phyloP scores from a whole-genome alignment of 192 early-diverging fungal genomes.

The Backusella tarrabulga region DNA sequence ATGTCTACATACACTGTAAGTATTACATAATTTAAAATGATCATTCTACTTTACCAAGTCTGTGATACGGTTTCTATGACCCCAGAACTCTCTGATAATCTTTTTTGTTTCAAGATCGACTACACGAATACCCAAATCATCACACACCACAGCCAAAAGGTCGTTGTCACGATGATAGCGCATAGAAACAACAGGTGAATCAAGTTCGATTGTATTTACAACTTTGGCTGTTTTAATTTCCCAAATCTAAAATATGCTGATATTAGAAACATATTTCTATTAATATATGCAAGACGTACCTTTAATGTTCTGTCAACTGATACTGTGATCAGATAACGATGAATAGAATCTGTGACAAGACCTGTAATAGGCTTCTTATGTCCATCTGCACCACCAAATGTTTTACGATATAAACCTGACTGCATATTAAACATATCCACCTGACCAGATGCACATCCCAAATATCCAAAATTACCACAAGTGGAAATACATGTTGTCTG shows the following conservation, averaged over 20 bases:
- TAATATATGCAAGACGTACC: constrained; percentile 36
- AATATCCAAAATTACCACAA: constrained; percentile 94
- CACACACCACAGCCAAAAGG: constrained; percentile 78
- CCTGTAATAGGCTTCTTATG: constrained; percentile 85
- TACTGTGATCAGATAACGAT: constrained; percentile 68
- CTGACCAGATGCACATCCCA: constrained; percentile 72
- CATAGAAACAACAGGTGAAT: constrained; percentile 62
- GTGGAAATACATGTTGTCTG: constrained; percentile 70
- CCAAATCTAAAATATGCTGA: constrained; percentile 61
- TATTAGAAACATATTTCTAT: not conserved
- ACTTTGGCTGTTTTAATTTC: constrained; percentile 70
- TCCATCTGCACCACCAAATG: constrained; percentile 55
- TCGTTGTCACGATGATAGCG: constrained; percentile 69
- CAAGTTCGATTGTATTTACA: constrained; percentile 62
- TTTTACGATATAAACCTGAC: constrained; percentile 75
- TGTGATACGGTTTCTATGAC: constrained; percentile 85
- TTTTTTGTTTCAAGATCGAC: constrained; percentile 81
- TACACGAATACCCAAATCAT: constrained; percentile 87
- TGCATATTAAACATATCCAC: constrained; percentile 97
- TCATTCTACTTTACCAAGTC: constrained; percentile 61
- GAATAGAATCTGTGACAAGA: constrained; percentile 72
- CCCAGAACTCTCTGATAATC: constrained; percentile 86
- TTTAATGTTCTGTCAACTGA: constrained; percentile 83
- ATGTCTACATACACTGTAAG: constrained; percentile 51
- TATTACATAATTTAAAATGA: not conserved